Base-by-base conservation (phyloP, 768 basidiomycete species). In the Chlorophyllum brunneum region DNA sequence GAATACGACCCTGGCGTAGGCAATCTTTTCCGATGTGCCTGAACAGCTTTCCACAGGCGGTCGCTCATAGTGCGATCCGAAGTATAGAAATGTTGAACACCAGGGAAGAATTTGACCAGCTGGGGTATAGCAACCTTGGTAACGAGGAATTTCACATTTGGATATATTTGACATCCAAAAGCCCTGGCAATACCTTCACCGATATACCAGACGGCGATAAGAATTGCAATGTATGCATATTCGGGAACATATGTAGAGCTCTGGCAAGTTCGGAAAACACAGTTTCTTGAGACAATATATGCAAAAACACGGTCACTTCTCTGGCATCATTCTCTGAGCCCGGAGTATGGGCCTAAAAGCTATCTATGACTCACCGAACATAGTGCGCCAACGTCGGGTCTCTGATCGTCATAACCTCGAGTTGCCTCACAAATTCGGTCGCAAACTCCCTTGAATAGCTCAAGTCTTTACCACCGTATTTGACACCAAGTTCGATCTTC, bases 371-470 rank as follows among this genome's bases (percentile, higher is more conserved):
- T 18, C 7, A 61, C 60, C 44, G 45, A 20, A 61, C 60, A 29
- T 45, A 48, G 16, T 34, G 8, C 5, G 58, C 56, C 22, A 59
- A 46, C 9, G 15, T 29, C 26, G 58, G 43, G 6, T 58, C 41
- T 9, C 54, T 48, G 8, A 54, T 23, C 23, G 60, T 61, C 9
- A 58, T 56, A 26, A 61, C 24, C 30, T 58, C 58, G 18, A 61
- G 39, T 30, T 61, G 60, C 11, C 54, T 43, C 9, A 57, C 18
- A 2, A 61, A 33, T 23, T 56, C 60, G n/a, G 13, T 39, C 4
- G 51, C 48, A 26, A 20, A 48, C 44, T 10, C 46, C 24, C 41
- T 56, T 44, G 22, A 4, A 31, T 44, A 31, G 26, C 6, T 23
- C 6, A 4, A 7, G n/a, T 44, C 15, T n/a, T 18, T 27, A n/a